Percentiles rank a stretch among this genome's conserved stretches.
These are phyloP conservation scores for Fraxinus sp. DNA, from an alignment of 305 asterid species.

Conservation along the genomic window DNA sequence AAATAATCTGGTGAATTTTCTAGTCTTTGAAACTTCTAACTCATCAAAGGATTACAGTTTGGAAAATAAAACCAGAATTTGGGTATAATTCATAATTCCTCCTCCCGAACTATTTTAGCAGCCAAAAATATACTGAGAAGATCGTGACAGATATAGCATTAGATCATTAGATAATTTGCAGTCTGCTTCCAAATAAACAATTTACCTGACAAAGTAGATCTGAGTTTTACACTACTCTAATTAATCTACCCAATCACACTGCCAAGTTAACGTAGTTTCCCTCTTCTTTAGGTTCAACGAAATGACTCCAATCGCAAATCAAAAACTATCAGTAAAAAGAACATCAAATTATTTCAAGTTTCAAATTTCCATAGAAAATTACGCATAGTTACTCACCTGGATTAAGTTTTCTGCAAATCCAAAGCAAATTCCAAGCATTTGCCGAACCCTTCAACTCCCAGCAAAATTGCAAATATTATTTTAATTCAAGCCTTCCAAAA, in stretches of 20 bases:
- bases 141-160: neutral
- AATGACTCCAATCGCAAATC: slow-evolving; percentile 2
- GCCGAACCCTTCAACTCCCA: slow-evolving; percentile 22
- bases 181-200: slow-evolving; percentile 14
- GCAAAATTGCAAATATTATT: neutral
- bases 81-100: neutral
- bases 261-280: neutral
- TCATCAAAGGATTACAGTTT: neutral
- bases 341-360: slow-evolving; percentile 17
- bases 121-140: slow-evolving; percentile 15
- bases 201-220: slow-evolving; percentile 35
- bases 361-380: neutral
- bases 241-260: neutral
- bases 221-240: slow-evolving; percentile 12
- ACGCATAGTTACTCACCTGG: slow-evolving; percentile 33
- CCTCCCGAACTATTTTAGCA: neutral
- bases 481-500: slow-evolving; percentile 8
- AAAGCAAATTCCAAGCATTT: slow-evolving; percentile 38
- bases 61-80: neutral
- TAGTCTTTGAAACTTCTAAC: neutral
- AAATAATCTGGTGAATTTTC: slow-evolving; percentile 1
- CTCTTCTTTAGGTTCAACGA: slow-evolving; percentile 17
- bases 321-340: slow-evolving; percentile 8
- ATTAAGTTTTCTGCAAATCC: slow-evolving; percentile 24
- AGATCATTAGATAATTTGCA: slow-evolving; percentile 5